Evolutionary conservation across 768 basidiomycete genomes (phyloP).

Genomic region (Scleroderma citrinum): DNA sequence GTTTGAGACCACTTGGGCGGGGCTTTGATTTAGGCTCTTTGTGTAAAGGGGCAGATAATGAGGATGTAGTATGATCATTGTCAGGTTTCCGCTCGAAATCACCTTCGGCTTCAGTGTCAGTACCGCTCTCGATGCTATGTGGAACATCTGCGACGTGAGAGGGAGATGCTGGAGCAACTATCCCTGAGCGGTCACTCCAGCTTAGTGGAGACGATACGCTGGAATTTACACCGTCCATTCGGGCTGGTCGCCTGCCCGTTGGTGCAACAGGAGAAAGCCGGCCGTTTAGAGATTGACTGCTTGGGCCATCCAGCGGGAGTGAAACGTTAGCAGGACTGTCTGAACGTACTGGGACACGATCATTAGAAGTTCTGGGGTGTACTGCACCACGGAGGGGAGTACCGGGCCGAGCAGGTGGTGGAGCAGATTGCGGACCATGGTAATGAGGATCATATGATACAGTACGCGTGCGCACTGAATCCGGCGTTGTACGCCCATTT

Average conservation of each 20-base stretch:
- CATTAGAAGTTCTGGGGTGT: conserved; percentile 23
- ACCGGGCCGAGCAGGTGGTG: not conserved
- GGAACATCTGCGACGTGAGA: conserved; percentile 66
- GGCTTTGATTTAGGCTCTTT: conserved; percentile 31
- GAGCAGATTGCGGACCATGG: conserved; percentile 1
- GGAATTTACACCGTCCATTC: conserved; percentile 14
- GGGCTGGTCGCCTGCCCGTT: conserved; percentile 6
- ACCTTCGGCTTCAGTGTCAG: conserved; percentile 60
- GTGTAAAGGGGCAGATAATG: conserved; percentile 41
- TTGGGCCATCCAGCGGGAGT: not conserved
- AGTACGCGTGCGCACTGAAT: conserved; percentile 37
- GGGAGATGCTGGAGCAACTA: conserved; percentile 46
- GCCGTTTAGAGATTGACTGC: conserved; percentile 4
- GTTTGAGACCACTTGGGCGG: conserved; percentile 23
- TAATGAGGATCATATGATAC: conserved; percentile 26
- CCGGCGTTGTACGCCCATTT: conserved; percentile 31
- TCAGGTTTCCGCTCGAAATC: conserved; percentile 32
- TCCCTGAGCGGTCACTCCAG: conserved; percentile 17
- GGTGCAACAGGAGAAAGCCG: conserved; percentile 9
- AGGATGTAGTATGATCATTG: conserved; percentile 16
- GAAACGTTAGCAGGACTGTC: conserved; percentile 21
- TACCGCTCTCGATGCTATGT: conserved; percentile 65
- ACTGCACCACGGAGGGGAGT: conserved; percentile 14
- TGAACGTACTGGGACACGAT: conserved; percentile 31
- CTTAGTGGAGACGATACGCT: conserved; percentile 16